Conservation (phyloP, 1,139 yeast species). For the Debaryomyces sp. region DNA sequence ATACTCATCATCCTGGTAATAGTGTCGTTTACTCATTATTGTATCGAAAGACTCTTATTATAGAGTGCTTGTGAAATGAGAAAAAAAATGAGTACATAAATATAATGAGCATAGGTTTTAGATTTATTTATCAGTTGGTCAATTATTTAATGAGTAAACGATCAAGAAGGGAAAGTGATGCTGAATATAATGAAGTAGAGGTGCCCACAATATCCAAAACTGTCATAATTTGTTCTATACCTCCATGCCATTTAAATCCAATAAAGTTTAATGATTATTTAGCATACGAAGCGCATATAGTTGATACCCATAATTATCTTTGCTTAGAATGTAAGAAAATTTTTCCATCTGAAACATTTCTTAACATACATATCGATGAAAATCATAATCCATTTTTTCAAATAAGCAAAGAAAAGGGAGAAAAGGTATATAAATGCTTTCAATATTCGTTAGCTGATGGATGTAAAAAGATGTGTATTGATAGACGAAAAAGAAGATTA, state of each 20-base stretch:
- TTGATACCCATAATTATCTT: constrained; percentile 23
- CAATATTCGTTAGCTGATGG: constrained; percentile 16
- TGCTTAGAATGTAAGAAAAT: constrained; percentile 46
- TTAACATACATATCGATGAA: constrained; percentile 55
- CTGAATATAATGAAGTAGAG: background rate
- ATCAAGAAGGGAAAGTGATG: constrained; percentile 12
- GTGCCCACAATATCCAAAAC: background rate
- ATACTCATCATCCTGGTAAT: constrained; percentile 70
- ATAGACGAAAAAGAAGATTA: constrained; percentile 39
- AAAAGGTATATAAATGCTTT: constrained; percentile 44
- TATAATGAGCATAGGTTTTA: background rate
- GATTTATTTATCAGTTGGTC: background rate
- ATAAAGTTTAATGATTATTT: constrained; percentile 19
- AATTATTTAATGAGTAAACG: constrained; percentile 14
- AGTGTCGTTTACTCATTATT: background rate
- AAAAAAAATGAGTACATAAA: background rate
- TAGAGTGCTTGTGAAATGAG: background rate
- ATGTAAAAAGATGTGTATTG: constrained; percentile 37
- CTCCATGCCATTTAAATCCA: constrained; percentile 15
- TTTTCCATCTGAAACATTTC: constrained; percentile 42
- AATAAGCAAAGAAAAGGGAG: constrained; percentile 39
- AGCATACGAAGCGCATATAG: constrained; percentile 35
- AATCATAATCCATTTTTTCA: constrained; percentile 53
- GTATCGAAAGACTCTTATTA: background rate
- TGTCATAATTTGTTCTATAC: constrained; percentile 13